These are phyloP conservation scores for Angomonas ambiguus DNA, from an alignment of 208 protist species.

Conservation along the genomic window DNA sequence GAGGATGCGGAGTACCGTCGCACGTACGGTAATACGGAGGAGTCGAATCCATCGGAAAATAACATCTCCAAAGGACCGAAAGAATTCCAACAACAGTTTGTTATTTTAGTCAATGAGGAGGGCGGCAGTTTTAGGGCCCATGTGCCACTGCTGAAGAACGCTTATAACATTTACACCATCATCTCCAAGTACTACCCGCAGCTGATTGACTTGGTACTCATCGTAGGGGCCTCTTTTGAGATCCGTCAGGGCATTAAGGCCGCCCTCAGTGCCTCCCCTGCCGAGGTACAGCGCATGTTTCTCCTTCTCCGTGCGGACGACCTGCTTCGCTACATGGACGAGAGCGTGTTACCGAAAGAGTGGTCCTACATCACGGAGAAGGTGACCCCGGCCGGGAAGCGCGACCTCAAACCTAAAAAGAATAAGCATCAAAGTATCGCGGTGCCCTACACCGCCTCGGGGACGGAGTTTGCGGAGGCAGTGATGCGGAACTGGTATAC, in stretches of 20 bases:
- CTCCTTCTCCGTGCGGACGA: slow-evolving; percentile 48
- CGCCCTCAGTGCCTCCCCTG: slow-evolving; percentile 24
- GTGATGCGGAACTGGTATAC: neutral
- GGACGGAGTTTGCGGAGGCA: neutral
- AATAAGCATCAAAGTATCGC: neutral
- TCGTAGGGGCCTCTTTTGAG: slow-evolving; percentile 46
- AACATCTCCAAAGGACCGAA: slow-evolving; percentile 11
- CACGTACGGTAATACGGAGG: neutral
- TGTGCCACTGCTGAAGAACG: slow-evolving; percentile 32
- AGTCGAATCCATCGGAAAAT: neutral
- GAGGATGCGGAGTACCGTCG: slow-evolving; percentile 15
- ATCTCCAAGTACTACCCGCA: slow-evolving; percentile 74
- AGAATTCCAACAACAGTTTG: slow-evolving; percentile 41
- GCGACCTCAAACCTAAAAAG: neutral
- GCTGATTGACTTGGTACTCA: slow-evolving; percentile 47
- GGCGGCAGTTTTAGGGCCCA: slow-evolving; percentile 29
- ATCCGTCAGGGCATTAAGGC: slow-evolving; percentile 46
- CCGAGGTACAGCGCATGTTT: slow-evolving; percentile 29
- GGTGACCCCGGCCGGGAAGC: neutral
- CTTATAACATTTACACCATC: slow-evolving; percentile 30
- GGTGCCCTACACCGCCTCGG: neutral
- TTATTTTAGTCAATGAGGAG: slow-evolving; percentile 66
- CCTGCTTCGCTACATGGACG: slow-evolving; percentile 47
- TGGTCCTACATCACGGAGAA: slow-evolving; percentile 24
- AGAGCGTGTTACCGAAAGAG: slow-evolving; percentile 31